Evolutionary conservation across 306 rosid species (phyloP), one percentile per base, ranked within the genome.

Genomic region (Trifolium dubium): DNA sequence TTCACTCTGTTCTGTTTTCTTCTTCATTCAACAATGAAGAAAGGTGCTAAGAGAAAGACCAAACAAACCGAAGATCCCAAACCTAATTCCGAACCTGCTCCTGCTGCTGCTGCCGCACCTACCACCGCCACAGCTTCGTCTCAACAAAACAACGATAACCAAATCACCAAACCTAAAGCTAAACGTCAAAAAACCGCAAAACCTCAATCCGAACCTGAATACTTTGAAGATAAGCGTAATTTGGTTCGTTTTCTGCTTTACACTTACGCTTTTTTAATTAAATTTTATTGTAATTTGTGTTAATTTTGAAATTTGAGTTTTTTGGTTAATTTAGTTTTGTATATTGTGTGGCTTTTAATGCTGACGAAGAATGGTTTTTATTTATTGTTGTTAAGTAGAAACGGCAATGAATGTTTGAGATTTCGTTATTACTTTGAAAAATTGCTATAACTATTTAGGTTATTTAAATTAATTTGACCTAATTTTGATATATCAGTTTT

Each of bases 141-240:
- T 12, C 70, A 70, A 41, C 71, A 77, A 10, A 77, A 76, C 40
- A 77, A 76, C 40, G 73, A 34, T 5, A 65, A 1, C 47, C 49
- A 77, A 80, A 56, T 49, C 64, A 40, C 55, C 70, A 72, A 83
- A 67, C 61, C 85, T 31, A 83, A 81, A 39, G 77, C 89, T 37
- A 90, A 90, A 81, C 90, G 87, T 23, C 82, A 75, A 61, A 87
- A 78, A 80, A 60, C 82, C n/a, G 17, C 88, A 13, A 82, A 86
- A 15, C 83, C 89, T 10, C 72, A 78, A 34, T 18, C 82, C 58
- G 81, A 85, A 32, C 85, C 85, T 7, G 83, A 85, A 41, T 85
- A 77, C 83, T 80, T 85, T 59, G 81, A 85, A 77, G 89, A 85
- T 40, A 74, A 82, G 77, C 89, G 89, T 58, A 85, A 85, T 79